These are phyloP conservation scores for Amphibolis antarctica DNA, from an alignment of 106 monocot genomes.

Conservation along the genomic window DNA sequence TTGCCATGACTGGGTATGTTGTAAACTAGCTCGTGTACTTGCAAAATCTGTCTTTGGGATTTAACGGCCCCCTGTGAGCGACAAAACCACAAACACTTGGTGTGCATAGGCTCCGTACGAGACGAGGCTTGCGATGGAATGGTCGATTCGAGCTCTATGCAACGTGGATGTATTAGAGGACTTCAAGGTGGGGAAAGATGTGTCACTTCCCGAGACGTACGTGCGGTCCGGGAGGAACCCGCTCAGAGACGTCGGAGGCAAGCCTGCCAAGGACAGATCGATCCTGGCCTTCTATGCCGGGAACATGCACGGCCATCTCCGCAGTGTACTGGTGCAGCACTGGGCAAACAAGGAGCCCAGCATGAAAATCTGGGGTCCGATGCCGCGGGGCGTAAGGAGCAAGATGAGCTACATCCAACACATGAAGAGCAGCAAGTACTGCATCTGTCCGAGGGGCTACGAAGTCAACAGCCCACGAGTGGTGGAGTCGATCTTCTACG, in stretches of 20 bases:
- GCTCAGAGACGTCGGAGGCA: conserved; percentile 35
- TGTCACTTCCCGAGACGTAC: conserved; percentile 41
- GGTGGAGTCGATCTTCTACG: conserved; percentile 53
- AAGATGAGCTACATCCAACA: conserved; percentile 27
- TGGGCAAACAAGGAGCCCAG: conserved; percentile 48
- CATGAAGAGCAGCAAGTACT: conserved; percentile 66
- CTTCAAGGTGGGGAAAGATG: conserved; percentile 44
- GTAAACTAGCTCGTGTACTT: background rate
- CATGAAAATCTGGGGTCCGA: conserved; percentile 55
- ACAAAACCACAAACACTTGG: too few species aligned
- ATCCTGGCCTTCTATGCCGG: conserved; percentile 72
- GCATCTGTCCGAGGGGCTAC: conserved; percentile 62
- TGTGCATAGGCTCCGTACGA: conserved; percentile 34
- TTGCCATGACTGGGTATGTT: conserved; percentile 65
- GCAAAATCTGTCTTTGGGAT: background rate
- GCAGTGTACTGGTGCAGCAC: conserved; percentile 19
- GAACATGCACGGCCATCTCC: conserved; percentile 30
- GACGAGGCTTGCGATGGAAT: conserved; percentile 24
- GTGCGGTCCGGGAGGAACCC: conserved; percentile 12
- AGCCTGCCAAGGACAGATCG: conserved; percentile 21
- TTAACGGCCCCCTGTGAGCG: too few species aligned
- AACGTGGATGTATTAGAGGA: conserved; percentile 24
- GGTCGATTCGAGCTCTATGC: conserved; percentile 41
- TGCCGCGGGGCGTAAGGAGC: conserved; percentile 9
- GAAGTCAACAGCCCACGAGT: conserved; percentile 59